Base-by-base conservation (phyloP, 257 asterid species). In the Solanum tarapatanum region DNA sequence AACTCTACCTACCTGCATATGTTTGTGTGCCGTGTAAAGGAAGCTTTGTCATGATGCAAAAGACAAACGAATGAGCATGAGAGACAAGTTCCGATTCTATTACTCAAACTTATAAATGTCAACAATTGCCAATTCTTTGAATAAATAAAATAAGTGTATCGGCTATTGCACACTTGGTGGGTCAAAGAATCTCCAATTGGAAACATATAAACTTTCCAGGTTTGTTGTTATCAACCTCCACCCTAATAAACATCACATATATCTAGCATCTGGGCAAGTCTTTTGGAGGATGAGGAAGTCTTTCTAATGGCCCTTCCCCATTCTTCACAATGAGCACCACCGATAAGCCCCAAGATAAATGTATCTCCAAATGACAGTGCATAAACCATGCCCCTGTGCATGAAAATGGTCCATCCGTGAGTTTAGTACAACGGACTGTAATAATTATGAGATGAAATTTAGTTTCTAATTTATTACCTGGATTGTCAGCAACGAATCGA, bases 331-430 rank as follows among this genome's bases (percentile, higher is more conserved):
- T 92, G 33, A 93, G 85, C 87, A 87, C 95, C 90, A 92, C 90
- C 1, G 94, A 87, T 70, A 94, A 89, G 21, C 95, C 96, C 96
- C 97, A 94, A 6, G 94, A 88, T 39, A 90, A 79, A 89, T 94
- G 94, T 84, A 94, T 89, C 86, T 94, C 95, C 92, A 94, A 85
- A 89, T 93, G 96, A 87, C 96, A 93, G 43, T 91, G 92, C 93
- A 91, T 91, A 66, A 94, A 93, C 97, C 97, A 93, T 55, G 91
- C 91, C 90, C 97, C 95, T 93, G 82, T 80, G 70, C 85, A 88
- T 41, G 77, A 62, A 85, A 86, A 72, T 32, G 21, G n/a, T 87
- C 88, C 69, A 88, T 14, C 66, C 77, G 13, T 72, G 33, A 87
- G 41, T 28, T 28, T 9, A 28, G 36, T 45, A 28, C 85, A 80